phyloP scores from a whole-genome alignment of 352 stramenopile species.

The Phytophthora syringae region DNA sequence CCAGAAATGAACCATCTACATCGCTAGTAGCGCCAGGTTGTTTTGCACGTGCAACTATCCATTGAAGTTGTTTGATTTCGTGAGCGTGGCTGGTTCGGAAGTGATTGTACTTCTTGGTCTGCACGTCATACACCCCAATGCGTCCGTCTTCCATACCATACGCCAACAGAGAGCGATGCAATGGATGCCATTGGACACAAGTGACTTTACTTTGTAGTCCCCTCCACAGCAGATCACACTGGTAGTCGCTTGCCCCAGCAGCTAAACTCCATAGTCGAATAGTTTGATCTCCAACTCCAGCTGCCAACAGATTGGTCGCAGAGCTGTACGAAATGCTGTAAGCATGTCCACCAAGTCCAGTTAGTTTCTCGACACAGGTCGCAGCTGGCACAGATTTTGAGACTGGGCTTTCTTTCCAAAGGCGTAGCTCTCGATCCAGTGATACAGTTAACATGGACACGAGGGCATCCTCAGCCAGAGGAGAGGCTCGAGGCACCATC shows the following conservation, averaged over 20 bases:
- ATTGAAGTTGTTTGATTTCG: slow-evolving; percentile 55
- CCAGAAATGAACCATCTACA: slow-evolving; percentile 37
- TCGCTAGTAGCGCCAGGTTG: not conserved
- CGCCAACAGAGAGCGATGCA: slow-evolving; percentile 54
- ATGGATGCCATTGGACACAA: slow-evolving; percentile 67
- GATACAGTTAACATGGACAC: slow-evolving; percentile 64
- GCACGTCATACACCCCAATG: slow-evolving; percentile 63
- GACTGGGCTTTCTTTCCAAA: slow-evolving; percentile 51
- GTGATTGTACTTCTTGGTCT: slow-evolving; percentile 58
- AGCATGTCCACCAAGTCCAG: slow-evolving; percentile 65
- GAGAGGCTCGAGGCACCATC: slow-evolving; percentile 11
- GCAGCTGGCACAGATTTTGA: slow-evolving; percentile 22
- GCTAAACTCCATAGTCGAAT: slow-evolving; percentile 68
- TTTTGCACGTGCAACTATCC: slow-evolving; percentile 33
- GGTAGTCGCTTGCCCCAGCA: slow-evolving; percentile 25
- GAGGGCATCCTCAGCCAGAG: not conserved
- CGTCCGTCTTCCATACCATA: slow-evolving; percentile 80
- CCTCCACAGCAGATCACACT: slow-evolving; percentile 75
- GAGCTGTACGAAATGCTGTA: slow-evolving; percentile 60
- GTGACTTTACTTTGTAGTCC: slow-evolving; percentile 82
- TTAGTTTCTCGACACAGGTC: slow-evolving; percentile 49
- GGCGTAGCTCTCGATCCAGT: slow-evolving; percentile 67
- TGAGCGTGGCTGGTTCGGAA: slow-evolving; percentile 51
- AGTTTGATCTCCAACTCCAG: slow-evolving; percentile 74
- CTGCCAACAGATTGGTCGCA: slow-evolving; percentile 39